phyloP scores from a whole-genome alignment of 495 filamentous ascomycete genomes.

The Hypoxylon rickii region DNA sequence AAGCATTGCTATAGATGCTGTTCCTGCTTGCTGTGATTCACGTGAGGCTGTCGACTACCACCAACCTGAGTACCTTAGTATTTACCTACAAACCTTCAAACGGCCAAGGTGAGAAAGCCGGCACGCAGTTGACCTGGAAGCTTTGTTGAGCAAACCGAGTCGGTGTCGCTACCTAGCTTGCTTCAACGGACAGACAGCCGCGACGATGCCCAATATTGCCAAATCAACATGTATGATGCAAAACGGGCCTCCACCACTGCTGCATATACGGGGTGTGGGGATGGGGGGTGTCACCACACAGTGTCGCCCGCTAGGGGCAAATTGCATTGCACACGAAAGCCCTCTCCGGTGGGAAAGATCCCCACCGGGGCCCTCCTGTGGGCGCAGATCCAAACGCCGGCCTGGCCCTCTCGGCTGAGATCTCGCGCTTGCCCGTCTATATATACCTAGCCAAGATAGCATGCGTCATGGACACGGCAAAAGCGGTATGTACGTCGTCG shows the following conservation, averaged over 20 bases:
- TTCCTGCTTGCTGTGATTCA: no score
- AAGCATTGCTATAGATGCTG: no score
- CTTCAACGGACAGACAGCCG: no score
- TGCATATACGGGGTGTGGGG: constrained; percentile 19
- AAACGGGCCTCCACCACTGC: constrained; percentile 4
- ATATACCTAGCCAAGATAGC: constrained; percentile 2
- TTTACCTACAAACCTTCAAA: neutral
- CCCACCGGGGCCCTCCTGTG: neutral
- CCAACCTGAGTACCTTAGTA: neutral
- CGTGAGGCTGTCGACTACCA: no score
- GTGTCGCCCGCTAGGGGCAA: neutral
- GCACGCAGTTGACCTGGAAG: no score
- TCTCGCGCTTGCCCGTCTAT: constrained; percentile 1
- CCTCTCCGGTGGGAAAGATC: constrained; percentile 5
- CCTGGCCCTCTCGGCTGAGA: neutral
- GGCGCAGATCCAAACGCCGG: neutral
- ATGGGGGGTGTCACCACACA: neutral
- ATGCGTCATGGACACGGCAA: constrained; percentile 12
- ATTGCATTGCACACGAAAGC: constrained; percentile 17
- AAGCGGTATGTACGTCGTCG: constrained; percentile 7
- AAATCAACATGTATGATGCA: neutral
- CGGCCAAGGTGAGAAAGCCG: neutral
- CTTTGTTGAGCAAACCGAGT: no score
- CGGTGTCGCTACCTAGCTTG: no score
- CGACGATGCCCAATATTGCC: constrained; percentile 3